A percentile compares a stretch with the other conserved stretches of the same genome.
These are phyloP conservation scores for Zygosaccharomyces pseudorouxii DNA, from an alignment of 805 yeast genomes.

Conservation along the genomic window DNA sequence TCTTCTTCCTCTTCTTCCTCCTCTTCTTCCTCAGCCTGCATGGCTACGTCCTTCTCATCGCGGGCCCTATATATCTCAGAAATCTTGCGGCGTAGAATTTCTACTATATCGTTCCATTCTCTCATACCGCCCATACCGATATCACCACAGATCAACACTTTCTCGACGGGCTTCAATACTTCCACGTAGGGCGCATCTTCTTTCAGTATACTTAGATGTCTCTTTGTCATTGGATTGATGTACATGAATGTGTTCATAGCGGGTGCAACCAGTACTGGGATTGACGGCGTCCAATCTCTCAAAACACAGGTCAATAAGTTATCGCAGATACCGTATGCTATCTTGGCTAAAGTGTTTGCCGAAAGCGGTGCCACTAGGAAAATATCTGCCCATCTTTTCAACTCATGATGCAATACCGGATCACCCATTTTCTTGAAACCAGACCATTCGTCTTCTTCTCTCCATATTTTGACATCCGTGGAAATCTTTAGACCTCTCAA, in stretches of 20 bases:
- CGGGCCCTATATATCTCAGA: constrained; percentile 32
- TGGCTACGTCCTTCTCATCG: constrained; percentile 40
- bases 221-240: constrained; percentile 71
- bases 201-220: constrained; percentile 55
- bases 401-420: constrained; percentile 71
- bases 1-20: constrained; percentile 41
- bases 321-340: constrained; percentile 73
- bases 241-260: constrained; percentile 87
- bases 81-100: constrained; percentile 43
- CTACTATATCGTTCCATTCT: constrained; percentile 80
- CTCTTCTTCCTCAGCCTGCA: constrained; percentile 37
- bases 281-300: constrained; percentile 72
- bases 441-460: constrained; percentile 78
- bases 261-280: constrained; percentile 73
- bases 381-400: constrained; percentile 82
- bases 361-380: constrained; percentile 71
- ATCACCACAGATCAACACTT: constrained; percentile 75
- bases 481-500: constrained; percentile 58
- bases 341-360: constrained; percentile 73
- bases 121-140: constrained; percentile 92
- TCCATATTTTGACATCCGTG: constrained; percentile 75
- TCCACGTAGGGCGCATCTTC: constrained; percentile 76
- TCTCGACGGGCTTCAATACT: constrained; percentile 73
- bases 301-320: constrained; percentile 68
- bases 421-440: constrained; percentile 53